A percentile compares a stretch with the other conserved stretches of the same genome.
Evolutionary conservation across 305 asterid genomes (phyloP).

Genomic region (Fraxinus velutina): DNA sequence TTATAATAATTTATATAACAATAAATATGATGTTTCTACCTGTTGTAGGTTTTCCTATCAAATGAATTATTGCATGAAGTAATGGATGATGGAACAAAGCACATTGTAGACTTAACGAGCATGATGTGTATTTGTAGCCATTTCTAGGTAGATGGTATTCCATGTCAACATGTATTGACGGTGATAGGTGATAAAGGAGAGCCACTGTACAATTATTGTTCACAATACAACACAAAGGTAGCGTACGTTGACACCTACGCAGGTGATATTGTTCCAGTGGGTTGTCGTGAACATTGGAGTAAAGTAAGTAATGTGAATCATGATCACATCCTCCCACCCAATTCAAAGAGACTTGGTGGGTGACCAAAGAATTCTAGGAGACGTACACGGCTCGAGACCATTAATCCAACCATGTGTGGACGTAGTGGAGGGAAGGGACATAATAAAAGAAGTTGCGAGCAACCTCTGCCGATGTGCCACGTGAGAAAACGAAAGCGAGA

Average conservation of each 20-base stretch:
- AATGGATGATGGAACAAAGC: not conserved
- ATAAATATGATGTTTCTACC: no score
- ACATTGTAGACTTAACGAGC: not conserved
- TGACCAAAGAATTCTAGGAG: not conserved
- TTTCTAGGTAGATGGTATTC: not conserved
- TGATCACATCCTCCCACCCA: not conserved
- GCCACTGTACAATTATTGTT: not conserved
- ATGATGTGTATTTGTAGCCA: not conserved
- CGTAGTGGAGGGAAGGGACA: not conserved
- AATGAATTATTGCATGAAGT: not conserved
- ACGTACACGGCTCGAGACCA: not conserved
- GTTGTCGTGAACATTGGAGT: not conserved
- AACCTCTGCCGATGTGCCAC: not conserved
- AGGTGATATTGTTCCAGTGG: not conserved
- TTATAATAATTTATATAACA: no score
- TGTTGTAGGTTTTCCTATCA: not conserved
- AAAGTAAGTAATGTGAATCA: not conserved
- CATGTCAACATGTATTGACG: not conserved
- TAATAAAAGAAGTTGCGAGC: not conserved
- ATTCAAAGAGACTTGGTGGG: not conserved
- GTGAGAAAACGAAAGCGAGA: not conserved
- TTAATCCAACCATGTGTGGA: not conserved
- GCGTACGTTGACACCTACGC: not conserved
- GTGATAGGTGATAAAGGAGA: not conserved
- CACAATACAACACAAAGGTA: not conserved